Evolutionary conservation across 176 grass and related monocot species (phyloP).

Genomic region (Eragrostis nindensis): DNA sequence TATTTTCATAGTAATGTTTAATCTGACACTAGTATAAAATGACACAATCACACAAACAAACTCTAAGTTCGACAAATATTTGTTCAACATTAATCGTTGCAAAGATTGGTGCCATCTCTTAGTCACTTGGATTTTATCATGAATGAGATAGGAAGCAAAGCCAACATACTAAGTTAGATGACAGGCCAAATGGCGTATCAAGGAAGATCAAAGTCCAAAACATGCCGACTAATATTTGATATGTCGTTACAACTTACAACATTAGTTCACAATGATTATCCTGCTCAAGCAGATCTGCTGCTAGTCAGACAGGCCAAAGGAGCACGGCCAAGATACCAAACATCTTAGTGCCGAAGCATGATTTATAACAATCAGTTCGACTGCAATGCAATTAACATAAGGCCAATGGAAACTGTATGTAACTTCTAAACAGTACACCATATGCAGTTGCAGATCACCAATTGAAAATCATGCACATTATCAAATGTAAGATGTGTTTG

Average conservation of each 20-base stretch:
- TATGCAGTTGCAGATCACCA: background rate
- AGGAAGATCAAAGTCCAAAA: too few species aligned
- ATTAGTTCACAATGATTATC: too few species aligned
- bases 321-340: background rate
- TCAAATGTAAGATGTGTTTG: slow-evolving; percentile 25
- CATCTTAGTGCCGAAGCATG: background rate
- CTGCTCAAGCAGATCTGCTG: too few species aligned
- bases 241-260: too few species aligned
- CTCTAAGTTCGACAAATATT: background rate
- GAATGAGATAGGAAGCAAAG: too few species aligned
- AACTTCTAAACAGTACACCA: background rate
- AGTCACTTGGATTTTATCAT: background rate
- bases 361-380: background rate
- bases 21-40: background rate
- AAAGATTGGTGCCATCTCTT: background rate
- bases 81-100: background rate
- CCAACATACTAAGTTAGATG: too few species aligned
- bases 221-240: too few species aligned
- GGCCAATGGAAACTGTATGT: background rate
- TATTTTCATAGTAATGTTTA: background rate
- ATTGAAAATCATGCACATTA: slow-evolving; percentile 12
- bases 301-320: too few species aligned
- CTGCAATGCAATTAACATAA: background rate
- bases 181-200: too few species aligned
- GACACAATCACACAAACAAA: background rate